These are phyloP conservation scores for Bipolaris oryzae DNA, from an alignment of 2,329 filamentous ascomycete species.

Conservation along the genomic window DNA sequence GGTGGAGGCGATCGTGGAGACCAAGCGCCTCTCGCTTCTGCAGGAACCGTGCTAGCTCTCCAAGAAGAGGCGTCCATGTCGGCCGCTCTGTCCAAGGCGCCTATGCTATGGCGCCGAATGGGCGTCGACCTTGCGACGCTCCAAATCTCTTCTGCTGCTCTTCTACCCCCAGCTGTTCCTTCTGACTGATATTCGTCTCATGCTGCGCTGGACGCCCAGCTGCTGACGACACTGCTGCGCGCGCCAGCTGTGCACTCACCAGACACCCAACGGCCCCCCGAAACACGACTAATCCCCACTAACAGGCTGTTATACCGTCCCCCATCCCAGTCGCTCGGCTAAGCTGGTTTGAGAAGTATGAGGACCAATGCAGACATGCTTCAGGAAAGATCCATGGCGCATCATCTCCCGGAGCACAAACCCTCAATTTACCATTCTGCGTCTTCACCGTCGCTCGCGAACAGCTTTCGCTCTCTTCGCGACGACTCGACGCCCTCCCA, in stretches of 20 bases:
- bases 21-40: slow-evolving; percentile 21
- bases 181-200: slow-evolving; percentile 21
- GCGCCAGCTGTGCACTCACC: slow-evolving; percentile 17
- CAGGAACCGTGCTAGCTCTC: slow-evolving; percentile 22
- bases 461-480: slow-evolving; percentile 41
- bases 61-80: slow-evolving; percentile 15
- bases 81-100: slow-evolving; percentile 16
- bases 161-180: slow-evolving; percentile 8
- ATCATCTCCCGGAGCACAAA: slow-evolving; percentile 17
- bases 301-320: slow-evolving; percentile 11
- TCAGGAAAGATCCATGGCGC: slow-evolving; percentile 21
- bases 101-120: slow-evolving; percentile 25
- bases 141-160: slow-evolving; percentile 10
- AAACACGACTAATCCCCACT: slow-evolving; percentile 20
- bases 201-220: slow-evolving; percentile 13
- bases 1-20: slow-evolving; percentile 22
- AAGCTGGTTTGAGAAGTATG: slow-evolving; percentile 41
- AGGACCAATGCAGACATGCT: slow-evolving; percentile 40
- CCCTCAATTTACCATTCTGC: slow-evolving; percentile 15
- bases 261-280: slow-evolving; percentile 11
- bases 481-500: slow-evolving; percentile 34
- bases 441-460: slow-evolving; percentile 34
- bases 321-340: slow-evolving; percentile 30
- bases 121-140: slow-evolving; percentile 6
- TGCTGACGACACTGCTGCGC: slow-evolving; percentile 26